These are phyloP conservation scores for Trametes villosa DNA, from an alignment of 768 basidiomycete species.

Conservation along the genomic window DNA sequence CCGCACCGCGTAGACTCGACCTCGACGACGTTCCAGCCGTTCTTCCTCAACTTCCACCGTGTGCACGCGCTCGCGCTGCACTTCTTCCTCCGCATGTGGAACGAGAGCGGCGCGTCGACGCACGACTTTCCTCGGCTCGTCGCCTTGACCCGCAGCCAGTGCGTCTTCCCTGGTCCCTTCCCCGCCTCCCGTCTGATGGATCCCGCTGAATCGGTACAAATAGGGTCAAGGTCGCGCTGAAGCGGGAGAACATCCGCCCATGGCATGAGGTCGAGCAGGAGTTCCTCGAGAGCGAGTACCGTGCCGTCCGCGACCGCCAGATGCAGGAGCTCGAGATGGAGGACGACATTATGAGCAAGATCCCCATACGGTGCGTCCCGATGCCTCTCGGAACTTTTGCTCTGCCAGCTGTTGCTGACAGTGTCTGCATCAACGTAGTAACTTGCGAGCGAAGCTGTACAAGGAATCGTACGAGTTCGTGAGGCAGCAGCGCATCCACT, in stretches of 20 bases:
- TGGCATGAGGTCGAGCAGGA: slow-evolving; percentile 88
- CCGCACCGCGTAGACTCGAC: slow-evolving; percentile 62
- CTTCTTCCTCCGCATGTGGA: slow-evolving; percentile 94
- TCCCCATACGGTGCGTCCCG: slow-evolving; percentile 81
- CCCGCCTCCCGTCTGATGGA: no score
- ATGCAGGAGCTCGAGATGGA: slow-evolving; percentile 90
- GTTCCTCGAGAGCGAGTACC: slow-evolving; percentile 82
- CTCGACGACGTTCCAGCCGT: slow-evolving; percentile 81
- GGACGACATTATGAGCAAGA: slow-evolving; percentile 85
- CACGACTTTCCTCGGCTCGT: slow-evolving; percentile 81
- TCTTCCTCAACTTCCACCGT: slow-evolving; percentile 83
- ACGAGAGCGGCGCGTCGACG: slow-evolving; percentile 76
- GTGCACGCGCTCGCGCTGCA: slow-evolving; percentile 81
- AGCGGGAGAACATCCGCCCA: slow-evolving; percentile 69
- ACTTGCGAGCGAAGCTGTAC: slow-evolving; percentile 82
- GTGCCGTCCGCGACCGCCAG: slow-evolving; percentile 83
- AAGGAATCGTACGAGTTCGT: slow-evolving; percentile 92
- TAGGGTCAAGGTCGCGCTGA: slow-evolving; percentile 79
- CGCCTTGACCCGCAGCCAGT: slow-evolving; percentile 85
- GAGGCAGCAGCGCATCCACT: slow-evolving; percentile 85
- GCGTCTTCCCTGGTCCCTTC: slow-evolving; percentile 4
- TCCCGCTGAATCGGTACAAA: not conserved
- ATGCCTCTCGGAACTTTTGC: not conserved
- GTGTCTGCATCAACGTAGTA: slow-evolving; percentile 73
- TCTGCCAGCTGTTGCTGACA: no score